phyloP scores from a whole-genome alignment of 2,329 filamentous ascomycete genomes.

The Fusarium euwallaceae region DNA sequence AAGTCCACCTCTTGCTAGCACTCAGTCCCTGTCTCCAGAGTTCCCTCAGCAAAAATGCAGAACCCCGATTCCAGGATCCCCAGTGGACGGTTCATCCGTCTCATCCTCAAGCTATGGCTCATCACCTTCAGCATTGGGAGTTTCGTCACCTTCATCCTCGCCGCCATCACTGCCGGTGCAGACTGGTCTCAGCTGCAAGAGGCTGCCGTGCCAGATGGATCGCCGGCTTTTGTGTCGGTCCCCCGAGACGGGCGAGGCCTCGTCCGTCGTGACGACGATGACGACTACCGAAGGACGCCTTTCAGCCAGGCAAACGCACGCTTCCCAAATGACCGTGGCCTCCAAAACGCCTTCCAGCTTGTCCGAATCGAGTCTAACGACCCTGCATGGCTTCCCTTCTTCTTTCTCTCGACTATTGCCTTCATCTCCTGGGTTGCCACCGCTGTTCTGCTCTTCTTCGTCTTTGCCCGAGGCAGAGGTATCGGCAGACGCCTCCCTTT shows the following conservation, averaged over 20 bases:
- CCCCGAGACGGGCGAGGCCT: neutral
- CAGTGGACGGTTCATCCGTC: constrained; percentile 11
- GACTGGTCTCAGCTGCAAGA: neutral
- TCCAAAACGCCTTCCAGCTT: neutral
- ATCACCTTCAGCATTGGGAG: constrained; percentile 39
- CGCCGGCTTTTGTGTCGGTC: neutral
- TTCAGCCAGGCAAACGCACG: neutral
- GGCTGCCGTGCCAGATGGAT: neutral
- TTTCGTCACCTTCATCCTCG: constrained; percentile 39
- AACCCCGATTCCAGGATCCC: neutral
- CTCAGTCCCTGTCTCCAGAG: neutral
- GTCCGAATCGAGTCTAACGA: neutral
- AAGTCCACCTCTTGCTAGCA: neutral
- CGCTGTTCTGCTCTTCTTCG: constrained; percentile 26
- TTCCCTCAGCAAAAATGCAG: constrained; percentile 4
- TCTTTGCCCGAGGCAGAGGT: constrained; percentile 14
- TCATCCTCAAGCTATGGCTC: constrained; percentile 31
- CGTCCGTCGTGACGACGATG: neutral
- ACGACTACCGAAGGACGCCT: neutral
- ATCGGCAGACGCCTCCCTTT: constrained; percentile 15
- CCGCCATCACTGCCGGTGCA: constrained; percentile 20
- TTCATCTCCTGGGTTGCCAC: constrained; percentile 26
- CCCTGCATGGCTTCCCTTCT: constrained; percentile 29
- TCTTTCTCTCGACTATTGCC: constrained; percentile 34
- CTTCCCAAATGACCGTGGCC: neutral